Evolutionary conservation across 2,329 filamentous ascomycete genomes (phyloP), one percentile per base, ranked within the genome.

Genomic region (Phialocephala sp.): DNA sequence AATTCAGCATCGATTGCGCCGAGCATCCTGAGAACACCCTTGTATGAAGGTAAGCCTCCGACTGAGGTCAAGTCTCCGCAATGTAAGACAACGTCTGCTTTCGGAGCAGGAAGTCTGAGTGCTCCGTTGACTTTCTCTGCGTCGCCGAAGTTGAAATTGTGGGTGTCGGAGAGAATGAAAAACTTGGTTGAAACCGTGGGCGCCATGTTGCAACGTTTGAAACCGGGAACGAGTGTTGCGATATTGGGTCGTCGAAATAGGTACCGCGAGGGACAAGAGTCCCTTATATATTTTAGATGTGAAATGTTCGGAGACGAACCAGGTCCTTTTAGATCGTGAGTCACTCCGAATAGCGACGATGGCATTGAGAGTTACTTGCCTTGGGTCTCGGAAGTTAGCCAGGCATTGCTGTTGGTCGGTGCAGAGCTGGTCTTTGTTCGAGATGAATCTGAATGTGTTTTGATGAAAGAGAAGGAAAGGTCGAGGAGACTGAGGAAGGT

Each of bases 1-100:
- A 89, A 74, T 9, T 82, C 80, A 1, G 85, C 85, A 15, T 84
- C 76, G 41, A 85, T 80, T 0, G 71, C 70, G 14, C 65, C 59
- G 1, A 74, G 66, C 58, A 72, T 68, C 20, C 63, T 45, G 0
- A 81, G 52, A 1, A 75, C 67, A 2, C 66, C 64, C n/a, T 72
- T 62, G 67, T 77, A 79, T n/a, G 75, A 68, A 4, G 66, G n/a
- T 0, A 74, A 37, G 2, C 72, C 73, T 1, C 77, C 77, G 32
- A 66, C 65, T 43, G 74, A 69, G 0, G 78, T 80, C 2, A 81
- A 65, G 64, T 81, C 78, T 3, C 79, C 79, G 58, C 76, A 79
- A 62, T 81, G 77, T 2, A 81, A 72, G 0, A 79, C 67, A 8
- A 81, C 75, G 60, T 81, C 78, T n/a, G 68, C 70, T 37, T 71